Percentiles rank a stretch among this genome's conserved stretches.
Evolutionary conservation across 2,329 filamentous ascomycete genomes (phyloP).

Genomic region (Xylariaceae sp.): DNA sequence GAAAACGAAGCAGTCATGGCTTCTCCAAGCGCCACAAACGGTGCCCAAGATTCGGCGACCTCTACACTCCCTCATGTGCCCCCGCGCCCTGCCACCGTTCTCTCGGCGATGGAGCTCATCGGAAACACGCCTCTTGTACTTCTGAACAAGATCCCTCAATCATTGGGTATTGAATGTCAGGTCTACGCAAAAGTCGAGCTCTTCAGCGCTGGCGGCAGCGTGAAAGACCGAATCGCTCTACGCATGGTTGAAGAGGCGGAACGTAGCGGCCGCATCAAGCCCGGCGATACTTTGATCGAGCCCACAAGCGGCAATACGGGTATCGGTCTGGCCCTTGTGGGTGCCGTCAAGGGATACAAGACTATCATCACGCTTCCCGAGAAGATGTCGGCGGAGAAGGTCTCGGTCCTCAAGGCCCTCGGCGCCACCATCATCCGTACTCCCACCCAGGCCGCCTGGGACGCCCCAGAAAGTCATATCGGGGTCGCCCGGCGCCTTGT

Average conservation of each 20-base stretch:
- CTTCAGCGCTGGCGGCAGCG: conserved; percentile 89
- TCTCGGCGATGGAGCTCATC: conserved; percentile 79
- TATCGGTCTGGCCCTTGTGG: conserved; percentile 90
- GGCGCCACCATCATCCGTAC: conserved; percentile 97
- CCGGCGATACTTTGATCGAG: conserved; percentile 94
- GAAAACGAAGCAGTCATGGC: conserved; percentile 15
- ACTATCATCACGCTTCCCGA: conserved; percentile 98
- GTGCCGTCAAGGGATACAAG: conserved; percentile 94
- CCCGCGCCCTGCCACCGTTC: conserved; percentile 35
- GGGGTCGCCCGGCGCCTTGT: conserved; percentile 85
- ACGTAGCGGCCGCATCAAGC: conserved; percentile 86
- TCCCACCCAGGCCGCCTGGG: conserved; percentile 90
- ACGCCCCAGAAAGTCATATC: conserved; percentile 93
- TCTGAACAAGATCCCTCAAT: conserved; percentile 88
- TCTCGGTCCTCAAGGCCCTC: conserved; percentile 86
- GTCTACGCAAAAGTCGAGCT: conserved; percentile 90
- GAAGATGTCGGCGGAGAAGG: conserved; percentile 99
- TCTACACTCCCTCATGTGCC: conserved; percentile 27
- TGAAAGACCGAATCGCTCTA: conserved; percentile 92
- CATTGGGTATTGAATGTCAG: conserved; percentile 80
- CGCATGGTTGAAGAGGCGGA: conserved; percentile 98
- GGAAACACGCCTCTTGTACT: conserved; percentile 94
- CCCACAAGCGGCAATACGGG: conserved; percentile 98
- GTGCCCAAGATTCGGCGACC: conserved; percentile 14
- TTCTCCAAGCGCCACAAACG: conserved; percentile 21